Conservation (phyloP, 176 grass and related monocot species). For the Secale cereale region DNA sequence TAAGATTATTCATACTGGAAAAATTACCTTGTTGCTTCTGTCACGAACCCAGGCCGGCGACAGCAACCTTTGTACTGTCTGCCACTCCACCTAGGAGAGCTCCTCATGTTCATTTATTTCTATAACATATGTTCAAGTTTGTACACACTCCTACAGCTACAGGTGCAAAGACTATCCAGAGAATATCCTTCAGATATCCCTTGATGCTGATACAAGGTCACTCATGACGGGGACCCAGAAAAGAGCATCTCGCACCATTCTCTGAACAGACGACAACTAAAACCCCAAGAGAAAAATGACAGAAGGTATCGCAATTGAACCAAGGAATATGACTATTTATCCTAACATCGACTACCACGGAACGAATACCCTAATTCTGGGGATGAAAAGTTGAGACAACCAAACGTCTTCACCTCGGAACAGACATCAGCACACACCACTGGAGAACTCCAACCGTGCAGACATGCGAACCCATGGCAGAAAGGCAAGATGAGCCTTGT, state of each 20-base stretch:
- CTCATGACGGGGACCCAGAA: background rate
- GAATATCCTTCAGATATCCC: background rate
- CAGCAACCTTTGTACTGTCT: too few relatives aligned
- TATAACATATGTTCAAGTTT: background rate
- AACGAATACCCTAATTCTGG: background rate
- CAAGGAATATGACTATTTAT: background rate
- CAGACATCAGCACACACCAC: constrained; percentile 35
- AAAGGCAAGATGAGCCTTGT: constrained; percentile 13
- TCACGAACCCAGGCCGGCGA: too few relatives aligned
- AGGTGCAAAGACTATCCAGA: background rate
- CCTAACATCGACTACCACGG: background rate
- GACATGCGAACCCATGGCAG: constrained; percentile 9
- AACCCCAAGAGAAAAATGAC: background rate
- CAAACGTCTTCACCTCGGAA: constrained; percentile 23
- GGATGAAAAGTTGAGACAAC: background rate
- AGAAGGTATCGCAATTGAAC: background rate
- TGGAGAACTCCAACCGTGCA: constrained; percentile 35
- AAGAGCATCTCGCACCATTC: background rate
- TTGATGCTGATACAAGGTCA: background rate
- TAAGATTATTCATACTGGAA: background rate
- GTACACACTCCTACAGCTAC: background rate
- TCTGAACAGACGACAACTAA: background rate
- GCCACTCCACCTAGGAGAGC: too few relatives aligned
- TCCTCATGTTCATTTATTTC: too few relatives aligned
- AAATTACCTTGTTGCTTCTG: background rate